Evolutionary conservation across 2,329 filamentous ascomycete species (phyloP).

Genomic region (Fusarium coffeatum): DNA sequence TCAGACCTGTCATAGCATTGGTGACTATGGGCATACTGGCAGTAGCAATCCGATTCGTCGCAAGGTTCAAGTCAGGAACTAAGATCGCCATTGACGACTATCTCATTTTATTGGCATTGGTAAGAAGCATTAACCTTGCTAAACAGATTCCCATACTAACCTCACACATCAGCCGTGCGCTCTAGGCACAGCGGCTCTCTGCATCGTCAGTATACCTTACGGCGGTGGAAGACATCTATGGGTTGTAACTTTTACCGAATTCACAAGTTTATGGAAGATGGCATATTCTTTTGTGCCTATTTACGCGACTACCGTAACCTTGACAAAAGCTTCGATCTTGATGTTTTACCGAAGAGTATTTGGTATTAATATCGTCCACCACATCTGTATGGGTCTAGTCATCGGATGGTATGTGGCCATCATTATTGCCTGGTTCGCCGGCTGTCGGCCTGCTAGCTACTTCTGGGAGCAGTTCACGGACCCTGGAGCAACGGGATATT

Average conservation of each 20-base stretch:
- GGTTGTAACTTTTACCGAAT: slow-evolving; percentile 3
- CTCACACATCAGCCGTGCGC: background rate
- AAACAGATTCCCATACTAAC: background rate
- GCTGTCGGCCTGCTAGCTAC: slow-evolving; percentile 7
- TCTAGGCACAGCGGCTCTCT: background rate
- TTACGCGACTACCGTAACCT: slow-evolving; percentile 2
- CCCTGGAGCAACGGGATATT: background rate
- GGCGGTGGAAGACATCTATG: slow-evolving; percentile 1
- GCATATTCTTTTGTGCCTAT: background rate
- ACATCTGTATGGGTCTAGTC: slow-evolving; percentile 2
- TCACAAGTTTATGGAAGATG: slow-evolving; percentile 3
- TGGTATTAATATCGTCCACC: background rate
- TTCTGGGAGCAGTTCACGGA: slow-evolving; percentile 16
- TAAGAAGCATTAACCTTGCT: background rate
- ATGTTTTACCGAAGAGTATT: slow-evolving; percentile 1
- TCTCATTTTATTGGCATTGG: background rate
- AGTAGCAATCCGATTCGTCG: background rate
- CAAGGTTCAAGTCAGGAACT: background rate
- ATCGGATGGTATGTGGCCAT: slow-evolving; percentile 8
- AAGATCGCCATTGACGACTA: background rate
- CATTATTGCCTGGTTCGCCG: slow-evolving; percentile 5
- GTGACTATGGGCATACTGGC: background rate
- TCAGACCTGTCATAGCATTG: slow-evolving; percentile 2
- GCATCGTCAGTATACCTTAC: background rate
- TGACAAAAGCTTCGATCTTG: background rate